phyloP scores from a whole-genome alignment of 805 yeast genomes.

The Barnettozyma pratensis region DNA sequence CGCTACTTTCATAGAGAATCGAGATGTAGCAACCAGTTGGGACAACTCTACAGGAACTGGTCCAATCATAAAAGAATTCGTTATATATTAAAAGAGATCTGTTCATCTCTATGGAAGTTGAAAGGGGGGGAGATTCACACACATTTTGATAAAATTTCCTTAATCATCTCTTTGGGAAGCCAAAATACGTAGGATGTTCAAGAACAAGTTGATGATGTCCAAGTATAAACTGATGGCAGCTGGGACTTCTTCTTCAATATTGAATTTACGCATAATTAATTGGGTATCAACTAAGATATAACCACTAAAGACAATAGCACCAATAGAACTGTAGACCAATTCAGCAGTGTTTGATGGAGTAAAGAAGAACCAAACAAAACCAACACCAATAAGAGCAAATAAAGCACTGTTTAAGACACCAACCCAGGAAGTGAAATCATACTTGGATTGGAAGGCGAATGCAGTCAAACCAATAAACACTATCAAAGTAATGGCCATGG shows the following conservation, averaged over 20 bases:
- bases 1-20: no score
- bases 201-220: conserved; percentile 77
- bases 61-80: no score
- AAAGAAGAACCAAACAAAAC: conserved; percentile 65
- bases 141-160: background rate
- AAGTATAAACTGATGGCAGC: conserved; percentile 76
- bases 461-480: conserved; percentile 72
- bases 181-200: conserved; percentile 67
- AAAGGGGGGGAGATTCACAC: no score
- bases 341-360: conserved; percentile 51
- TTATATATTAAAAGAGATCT: no score
- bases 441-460: conserved; percentile 73
- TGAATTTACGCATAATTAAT: conserved; percentile 63
- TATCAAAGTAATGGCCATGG: conserved; percentile 60
- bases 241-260: conserved; percentile 80
- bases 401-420: conserved; percentile 52
- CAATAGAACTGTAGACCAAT: conserved; percentile 62
- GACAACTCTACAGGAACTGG: no score
- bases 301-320: conserved; percentile 67
- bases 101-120: no score
- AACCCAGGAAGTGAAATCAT: conserved; percentile 67
- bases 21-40: no score
- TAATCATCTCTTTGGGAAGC: conserved; percentile 26
- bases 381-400: conserved; percentile 67
- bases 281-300: conserved; percentile 82